Evolutionary conservation across 768 basidiomycete species (phyloP), one percentile per base, ranked within the genome.

Genomic region (Clathrus columnatus): DNA sequence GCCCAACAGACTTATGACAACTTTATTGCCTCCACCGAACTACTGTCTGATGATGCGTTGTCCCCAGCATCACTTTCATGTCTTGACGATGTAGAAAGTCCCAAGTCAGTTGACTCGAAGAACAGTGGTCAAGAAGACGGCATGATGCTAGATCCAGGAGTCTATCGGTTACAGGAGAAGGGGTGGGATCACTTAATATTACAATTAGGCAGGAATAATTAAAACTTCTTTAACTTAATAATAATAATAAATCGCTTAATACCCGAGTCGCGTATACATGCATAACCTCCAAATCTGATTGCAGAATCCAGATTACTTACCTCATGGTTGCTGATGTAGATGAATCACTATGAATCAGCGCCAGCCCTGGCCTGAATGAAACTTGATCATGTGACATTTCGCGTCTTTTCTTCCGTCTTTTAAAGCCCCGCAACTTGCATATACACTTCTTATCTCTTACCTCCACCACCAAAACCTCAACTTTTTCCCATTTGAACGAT

Each of bases 381-480:
- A 36, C 36, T 14, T 36, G 27, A 23, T 52, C 51, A 52, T 32
- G 51, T 52, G 51, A 36, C 27, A 21, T 43, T 26, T 52, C 36
- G 51, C 51, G 28, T 41, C 24, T 50, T 20, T 50, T 20, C 14
- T 36, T 36, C n/a, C n/a, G 10, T 14, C 20, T 36, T 43, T 41
- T 23, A 2, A 52, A 52, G 42, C 11, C 51, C 20, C 20, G 30
- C 20, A 21, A 52, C 51, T 18, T 52, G 32, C 30, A 21, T 30
- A 50, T 57, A 56, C 52, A 45, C 50, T 57, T 42, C 53, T 61
- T 46, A 16, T 60, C 50, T 48, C 54, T 56, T 48, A 52, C 50
- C 55, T 48, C 54, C 59, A 63, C 62, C 59, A 54, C 48, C 44
- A 57, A 21, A 30, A 57, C 27, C 52, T 21, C 47, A 56, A 30